A percentile compares a stretch with the other conserved stretches of the same genome.
Evolutionary conservation across 2,329 filamentous ascomycete genomes (phyloP).

Genomic region (Ceratocystis papillata): DNA sequence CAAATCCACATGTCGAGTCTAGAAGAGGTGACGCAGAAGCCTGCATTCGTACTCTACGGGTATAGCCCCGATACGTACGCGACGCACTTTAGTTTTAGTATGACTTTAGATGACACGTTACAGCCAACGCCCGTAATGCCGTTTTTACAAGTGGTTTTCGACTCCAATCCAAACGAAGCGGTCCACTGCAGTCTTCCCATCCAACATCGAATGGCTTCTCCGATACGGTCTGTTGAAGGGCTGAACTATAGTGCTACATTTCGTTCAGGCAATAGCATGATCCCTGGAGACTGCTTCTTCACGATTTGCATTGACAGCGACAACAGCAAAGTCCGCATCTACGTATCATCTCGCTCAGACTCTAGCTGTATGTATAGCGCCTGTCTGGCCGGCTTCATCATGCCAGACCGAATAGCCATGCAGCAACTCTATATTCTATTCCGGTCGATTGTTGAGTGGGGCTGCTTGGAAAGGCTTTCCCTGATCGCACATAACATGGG

Average conservation of each 20-base stretch:
- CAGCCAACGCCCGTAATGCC: slow-evolving; percentile 6
- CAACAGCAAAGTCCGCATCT: slow-evolving; percentile 9
- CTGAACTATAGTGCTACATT: slow-evolving; percentile 1
- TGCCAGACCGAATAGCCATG: slow-evolving; percentile 9
- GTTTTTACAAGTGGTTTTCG: slow-evolving; percentile 15
- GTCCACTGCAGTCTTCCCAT: neutral
- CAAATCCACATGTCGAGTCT: neutral
- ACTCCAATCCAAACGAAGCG: slow-evolving; percentile 15
- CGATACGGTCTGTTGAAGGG: slow-evolving; percentile 6
- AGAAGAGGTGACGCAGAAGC: neutral
- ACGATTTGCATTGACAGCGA: slow-evolving; percentile 15
- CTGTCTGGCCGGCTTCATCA: slow-evolving; percentile 1
- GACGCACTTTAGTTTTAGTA: neutral
- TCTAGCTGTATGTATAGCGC: neutral
- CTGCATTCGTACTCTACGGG: slow-evolving; percentile 8
- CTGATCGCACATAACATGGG: neutral
- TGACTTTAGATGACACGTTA: neutral
- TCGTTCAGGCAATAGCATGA: neutral
- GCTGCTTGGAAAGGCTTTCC: slow-evolving; percentile 7
- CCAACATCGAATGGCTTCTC: neutral
- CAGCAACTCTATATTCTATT: slow-evolving; percentile 12
- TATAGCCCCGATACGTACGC: neutral
- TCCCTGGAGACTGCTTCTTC: slow-evolving; percentile 18
- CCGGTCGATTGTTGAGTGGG: slow-evolving; percentile 19
- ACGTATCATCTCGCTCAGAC: slow-evolving; percentile 6